Conservation (phyloP, 495 filamentous ascomycete species). For the Hyaloscypha bicolor region DNA sequence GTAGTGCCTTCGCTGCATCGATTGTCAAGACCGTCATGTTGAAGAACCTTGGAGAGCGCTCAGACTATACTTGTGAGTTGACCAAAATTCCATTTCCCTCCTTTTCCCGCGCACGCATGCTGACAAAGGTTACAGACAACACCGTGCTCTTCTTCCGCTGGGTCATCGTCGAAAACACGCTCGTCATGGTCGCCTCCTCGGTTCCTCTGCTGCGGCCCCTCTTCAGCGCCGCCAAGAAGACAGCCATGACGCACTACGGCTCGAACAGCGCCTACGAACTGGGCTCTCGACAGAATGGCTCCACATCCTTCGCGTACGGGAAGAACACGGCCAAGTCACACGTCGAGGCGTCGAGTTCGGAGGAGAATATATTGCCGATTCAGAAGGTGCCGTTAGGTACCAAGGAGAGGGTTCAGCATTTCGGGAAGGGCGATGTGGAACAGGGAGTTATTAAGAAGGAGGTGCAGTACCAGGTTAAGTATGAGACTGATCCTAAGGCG, state of each 20-base stretch:
- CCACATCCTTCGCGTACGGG: neutral
- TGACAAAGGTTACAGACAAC: neutral
- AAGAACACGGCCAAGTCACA: neutral
- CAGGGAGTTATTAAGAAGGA: slow-evolving; percentile 19
- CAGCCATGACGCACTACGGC: slow-evolving; percentile 11
- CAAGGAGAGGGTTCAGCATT: slow-evolving; percentile 5
- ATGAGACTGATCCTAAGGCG: slow-evolving; percentile 8
- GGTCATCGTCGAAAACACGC: slow-evolving; percentile 26
- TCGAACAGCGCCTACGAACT: slow-evolving; percentile 11
- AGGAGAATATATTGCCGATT: slow-evolving; percentile 21
- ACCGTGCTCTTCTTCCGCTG: slow-evolving; percentile 23
- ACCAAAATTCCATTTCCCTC: neutral
- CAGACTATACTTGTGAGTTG: slow-evolving; percentile 19
- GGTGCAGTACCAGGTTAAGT: slow-evolving; percentile 12
- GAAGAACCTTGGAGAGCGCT: slow-evolving; percentile 15
- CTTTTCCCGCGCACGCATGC: neutral
- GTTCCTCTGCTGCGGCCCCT: slow-evolving; percentile 21
- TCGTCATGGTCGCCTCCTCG: slow-evolving; percentile 20
- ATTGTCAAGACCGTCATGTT: slow-evolving; percentile 22
- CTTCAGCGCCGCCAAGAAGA: slow-evolving; percentile 21
- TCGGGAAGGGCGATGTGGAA: neutral
- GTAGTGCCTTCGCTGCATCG: slow-evolving; percentile 18
- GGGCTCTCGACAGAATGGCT: neutral
- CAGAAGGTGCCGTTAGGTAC: neutral
- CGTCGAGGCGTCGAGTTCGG: slow-evolving; percentile 5